These are phyloP conservation scores for Colletotrichum tabaci DNA, from an alignment of 2,329 filamentous ascomycete species.

Conservation along the genomic window DNA sequence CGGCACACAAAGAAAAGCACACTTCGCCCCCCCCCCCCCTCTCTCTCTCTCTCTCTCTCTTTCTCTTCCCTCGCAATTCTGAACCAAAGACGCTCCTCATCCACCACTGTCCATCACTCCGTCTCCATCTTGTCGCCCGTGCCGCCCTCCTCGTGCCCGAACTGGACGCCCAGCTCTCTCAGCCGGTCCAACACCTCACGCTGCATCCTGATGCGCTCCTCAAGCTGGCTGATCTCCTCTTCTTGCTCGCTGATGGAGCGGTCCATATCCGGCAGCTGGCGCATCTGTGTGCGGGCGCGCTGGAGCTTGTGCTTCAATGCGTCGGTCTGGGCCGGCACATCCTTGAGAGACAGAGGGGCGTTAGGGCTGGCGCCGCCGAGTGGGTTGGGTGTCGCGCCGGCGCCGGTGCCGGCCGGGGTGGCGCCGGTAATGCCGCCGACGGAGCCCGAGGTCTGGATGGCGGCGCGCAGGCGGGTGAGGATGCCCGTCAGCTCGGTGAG, in stretches of 20 bases:
- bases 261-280: slow-evolving; percentile 78
- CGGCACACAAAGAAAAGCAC: background rate
- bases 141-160: slow-evolving; percentile 54
- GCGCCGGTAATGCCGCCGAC: slow-evolving; percentile 57
- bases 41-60: no score
- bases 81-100: background rate
- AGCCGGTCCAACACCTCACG: slow-evolving; percentile 70
- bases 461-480: slow-evolving; percentile 79
- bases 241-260: slow-evolving; percentile 78
- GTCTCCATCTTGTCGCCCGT: slow-evolving; percentile 60
- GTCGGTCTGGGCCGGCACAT: slow-evolving; percentile 84
- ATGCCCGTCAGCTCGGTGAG: slow-evolving; percentile 86
- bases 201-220: slow-evolving; percentile 75
- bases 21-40: no score
- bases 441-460: slow-evolving; percentile 55
- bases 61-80: background rate
- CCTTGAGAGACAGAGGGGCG: slow-evolving; percentile 71
- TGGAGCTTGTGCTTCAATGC: slow-evolving; percentile 87
- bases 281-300: slow-evolving; percentile 78
- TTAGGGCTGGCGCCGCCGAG: slow-evolving; percentile 52
- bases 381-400: slow-evolving; percentile 48
- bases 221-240: slow-evolving; percentile 77
- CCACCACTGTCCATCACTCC: slow-evolving; percentile 21
- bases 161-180: slow-evolving; percentile 63
- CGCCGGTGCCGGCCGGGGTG: slow-evolving; percentile 51